Percentiles rank a stretch among this genome's conserved stretches.
These are phyloP conservation scores for Malbranchea cinnamomea DNA, from an alignment of 2,329 filamentous ascomycete genomes.

Conservation along the genomic window DNA sequence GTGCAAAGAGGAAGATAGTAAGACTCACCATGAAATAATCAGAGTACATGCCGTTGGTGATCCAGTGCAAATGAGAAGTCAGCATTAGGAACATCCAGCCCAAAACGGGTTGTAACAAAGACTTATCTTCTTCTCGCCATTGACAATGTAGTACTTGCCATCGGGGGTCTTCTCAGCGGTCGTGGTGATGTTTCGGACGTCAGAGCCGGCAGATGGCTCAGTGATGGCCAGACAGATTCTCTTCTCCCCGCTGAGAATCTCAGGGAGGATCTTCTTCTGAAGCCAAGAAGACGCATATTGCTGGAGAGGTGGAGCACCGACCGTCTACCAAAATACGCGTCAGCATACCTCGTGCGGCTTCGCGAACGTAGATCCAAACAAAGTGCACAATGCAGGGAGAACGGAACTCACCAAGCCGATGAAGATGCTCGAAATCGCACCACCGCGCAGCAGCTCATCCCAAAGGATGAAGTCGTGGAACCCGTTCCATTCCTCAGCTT, in stretches of 20 bases:
- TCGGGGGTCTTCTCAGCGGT: slow-evolving; percentile 91
- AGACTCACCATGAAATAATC: slow-evolving; percentile 99
- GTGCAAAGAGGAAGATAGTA: no score
- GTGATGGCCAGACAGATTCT: slow-evolving; percentile 95
- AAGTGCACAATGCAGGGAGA: no score
- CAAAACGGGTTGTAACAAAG: no score
- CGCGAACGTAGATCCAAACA: no score
- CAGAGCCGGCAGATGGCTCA: slow-evolving; percentile 85
- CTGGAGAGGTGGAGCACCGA: slow-evolving; percentile 81
- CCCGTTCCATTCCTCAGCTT: slow-evolving; percentile 88
- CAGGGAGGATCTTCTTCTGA: slow-evolving; percentile 75
- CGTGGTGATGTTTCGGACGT: slow-evolving; percentile 89
- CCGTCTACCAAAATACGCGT: slow-evolving; percentile 88
- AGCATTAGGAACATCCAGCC: no score
- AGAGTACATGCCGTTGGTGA: slow-evolving; percentile 91
- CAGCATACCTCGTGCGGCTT: no score
- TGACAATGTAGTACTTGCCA: slow-evolving; percentile 98
- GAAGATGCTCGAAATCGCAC: slow-evolving; percentile 92
- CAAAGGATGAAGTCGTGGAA: slow-evolving; percentile 97
- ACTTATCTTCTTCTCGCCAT: slow-evolving; percentile 99
- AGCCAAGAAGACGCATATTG: slow-evolving; percentile 77
- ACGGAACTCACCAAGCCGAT: no score
- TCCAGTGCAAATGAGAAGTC: no score
- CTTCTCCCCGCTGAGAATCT: slow-evolving; percentile 82
- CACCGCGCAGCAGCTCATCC: slow-evolving; percentile 76